Base-by-base conservation (phyloP, 805 yeast species). In the Wickerhamomyces bovis region DNA sequence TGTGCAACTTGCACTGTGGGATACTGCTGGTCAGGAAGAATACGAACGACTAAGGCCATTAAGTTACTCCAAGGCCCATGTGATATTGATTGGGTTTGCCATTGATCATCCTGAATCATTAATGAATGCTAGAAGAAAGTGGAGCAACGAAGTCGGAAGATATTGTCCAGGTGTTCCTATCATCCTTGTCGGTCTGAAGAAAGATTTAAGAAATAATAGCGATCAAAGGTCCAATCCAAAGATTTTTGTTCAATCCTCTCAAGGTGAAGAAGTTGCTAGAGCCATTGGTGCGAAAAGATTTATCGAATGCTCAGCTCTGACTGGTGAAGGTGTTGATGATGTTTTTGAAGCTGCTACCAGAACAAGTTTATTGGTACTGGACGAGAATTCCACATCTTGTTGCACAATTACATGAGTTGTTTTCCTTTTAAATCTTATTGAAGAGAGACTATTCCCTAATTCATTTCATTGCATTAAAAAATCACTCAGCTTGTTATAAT, bases 11-110 rank as follows among this genome's bases (percentile, higher is more conserved):
- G 90, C 95, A 2, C 68, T 89, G 22, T 89, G 97, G 97, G 97
- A 89, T 63, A 89, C 97, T 1, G 97, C 97, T 4, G 97, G 97
- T 3, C 97, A 89, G 67, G 97, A 89, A 68, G 97, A 89, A 66
- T 89, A 89, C 62, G 97, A 89, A 55, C 70, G 97, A 49, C 70
- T 90, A 48, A 77, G 97, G 51, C 97, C 97, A 0, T 70, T 90
- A 53, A 85, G 95, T 20, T 90, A 90, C 60, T 78, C 90, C 11
- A 84, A 87, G 57, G 95, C 97, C 2, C 86, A 90, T 64, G 85
- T 87, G 46, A 83, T 90, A 44, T 68, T 89, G 45, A 83, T 89
- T 45, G 97, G 92, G 0, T 90, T 86, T 67, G 88, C 97, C 0
- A 71, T 89, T 18, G 87, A 90, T 62, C 81, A 80, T 23, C 89